Base-by-base conservation (phyloP, 106 monocot species). In the Acanthochlamys bracteata region DNA sequence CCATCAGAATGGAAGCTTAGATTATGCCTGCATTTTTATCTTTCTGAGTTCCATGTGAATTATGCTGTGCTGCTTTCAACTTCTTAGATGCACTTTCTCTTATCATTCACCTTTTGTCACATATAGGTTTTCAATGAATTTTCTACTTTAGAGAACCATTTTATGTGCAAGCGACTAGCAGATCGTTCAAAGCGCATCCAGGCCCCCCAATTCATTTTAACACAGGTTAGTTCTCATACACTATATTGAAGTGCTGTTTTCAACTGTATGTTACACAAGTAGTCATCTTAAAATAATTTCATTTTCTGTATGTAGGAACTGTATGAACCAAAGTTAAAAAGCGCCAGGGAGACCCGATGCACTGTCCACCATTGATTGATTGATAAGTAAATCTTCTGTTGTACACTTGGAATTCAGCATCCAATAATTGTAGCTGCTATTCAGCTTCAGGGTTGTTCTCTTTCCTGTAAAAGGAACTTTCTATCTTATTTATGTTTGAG, bases 171-270 rank as follows among this genome's bases (percentile, higher is more conserved):
- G 73, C 72, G 93, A 19, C 54, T 88, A 68, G 93, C 93, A 20
- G 93, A 93, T 78, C 84, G 82, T 24, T 93, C 93, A 17, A 93
- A 93, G 70, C 72, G 93, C 55, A 78, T 93, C 69, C 93, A 80
- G 17, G 80, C 82, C 26, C 92, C 92, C 24, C 68, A 73, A 41
- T 83, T 74, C 39, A 60, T 76, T 39, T 24, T 60, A 10, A 78
- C 67, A 69, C 69, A 72, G 63, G 89, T 89, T 33, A 70, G 75
- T 33, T 27, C 41, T 53, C 25, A 25, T 78, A 45, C 33, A 56
- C 53, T 14, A 17, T n/a, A 1, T 22, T 9, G 25, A 19, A 55
- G 10, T 19, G 16, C 19, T n/a, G n/a, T 54, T 16, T 6, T 21
- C 22, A 22, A 20, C 7, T 55, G 10, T 9, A 55, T 15, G 20